Conservation (phyloP, 768 basidiomycete species). For the Russula olivacea region DNA sequence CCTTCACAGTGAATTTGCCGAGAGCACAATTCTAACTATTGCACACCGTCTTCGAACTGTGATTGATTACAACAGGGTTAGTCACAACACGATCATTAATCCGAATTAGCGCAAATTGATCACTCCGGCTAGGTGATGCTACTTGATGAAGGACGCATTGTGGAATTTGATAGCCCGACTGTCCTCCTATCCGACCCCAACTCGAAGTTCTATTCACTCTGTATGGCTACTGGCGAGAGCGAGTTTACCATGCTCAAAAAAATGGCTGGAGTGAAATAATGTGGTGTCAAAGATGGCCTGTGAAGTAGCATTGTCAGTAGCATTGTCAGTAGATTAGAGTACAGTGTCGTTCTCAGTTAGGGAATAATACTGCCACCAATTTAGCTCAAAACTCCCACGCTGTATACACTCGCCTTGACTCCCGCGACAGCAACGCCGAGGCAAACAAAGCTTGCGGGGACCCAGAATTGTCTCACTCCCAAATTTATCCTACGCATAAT, state of each 20-base stretch:
- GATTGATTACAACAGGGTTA: constrained; percentile 77
- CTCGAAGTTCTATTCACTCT: constrained; percentile 62
- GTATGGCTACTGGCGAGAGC: constrained; percentile 66
- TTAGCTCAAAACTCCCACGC: constrained; percentile 7
- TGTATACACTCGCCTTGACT: not conserved
- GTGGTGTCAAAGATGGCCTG: not conserved
- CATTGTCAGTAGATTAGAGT: not conserved
- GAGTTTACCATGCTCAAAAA: constrained; percentile 65
- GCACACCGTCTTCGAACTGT: constrained; percentile 75
- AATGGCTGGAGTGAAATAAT: constrained; percentile 44
- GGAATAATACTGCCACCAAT: not conserved
- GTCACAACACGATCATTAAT: constrained; percentile 27
- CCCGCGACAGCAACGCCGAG: not conserved
- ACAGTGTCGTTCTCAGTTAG: no score
- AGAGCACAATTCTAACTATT: constrained; percentile 78
- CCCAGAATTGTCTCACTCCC: not conserved
- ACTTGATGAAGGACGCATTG: constrained; percentile 70
- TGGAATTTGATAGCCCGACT: constrained; percentile 66
- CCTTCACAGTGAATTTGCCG: constrained; percentile 57
- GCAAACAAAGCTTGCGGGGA: not conserved
- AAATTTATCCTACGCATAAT: constrained; percentile 5
- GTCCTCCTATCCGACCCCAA: constrained; percentile 47
- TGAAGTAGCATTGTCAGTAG: not conserved
- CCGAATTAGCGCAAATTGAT: not conserved
- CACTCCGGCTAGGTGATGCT: constrained; percentile 55